Evolutionary conservation across 352 stramenopile genomes (phyloP).

Genomic region (Phytopythium montanum): DNA sequence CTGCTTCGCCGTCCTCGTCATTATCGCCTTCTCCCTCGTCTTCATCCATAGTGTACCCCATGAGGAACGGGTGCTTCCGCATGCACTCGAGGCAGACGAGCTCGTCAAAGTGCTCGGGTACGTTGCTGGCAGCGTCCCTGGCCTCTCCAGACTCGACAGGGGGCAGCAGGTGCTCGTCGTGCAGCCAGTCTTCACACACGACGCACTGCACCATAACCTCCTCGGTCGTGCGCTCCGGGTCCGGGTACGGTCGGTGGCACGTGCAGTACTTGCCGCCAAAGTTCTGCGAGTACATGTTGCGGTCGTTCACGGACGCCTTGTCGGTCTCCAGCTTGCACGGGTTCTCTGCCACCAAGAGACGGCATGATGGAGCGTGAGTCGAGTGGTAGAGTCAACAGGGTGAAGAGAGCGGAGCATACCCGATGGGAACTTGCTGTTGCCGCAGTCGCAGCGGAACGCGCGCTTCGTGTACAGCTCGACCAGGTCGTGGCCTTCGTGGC

Average conservation of each 20-base stretch:
- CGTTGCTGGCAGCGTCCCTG: neutral
- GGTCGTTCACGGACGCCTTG: conserved; percentile 45
- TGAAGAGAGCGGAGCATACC: conserved; percentile 20
- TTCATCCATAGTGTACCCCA: conserved; percentile 42
- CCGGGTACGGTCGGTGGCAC: conserved; percentile 71
- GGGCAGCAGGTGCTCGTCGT: conserved; percentile 61
- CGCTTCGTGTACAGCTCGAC: conserved; percentile 82
- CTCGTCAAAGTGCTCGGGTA: conserved; percentile 53
- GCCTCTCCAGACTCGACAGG: neutral
- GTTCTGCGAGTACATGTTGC: conserved; percentile 75
- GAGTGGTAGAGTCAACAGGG: no score
- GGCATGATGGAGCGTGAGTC: neutral
- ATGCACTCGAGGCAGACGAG: conserved; percentile 66
- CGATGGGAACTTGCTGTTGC: conserved; percentile 54
- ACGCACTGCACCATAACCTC: conserved; percentile 79
- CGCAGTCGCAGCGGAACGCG: conserved; percentile 69
- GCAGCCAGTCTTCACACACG: conserved; percentile 77
- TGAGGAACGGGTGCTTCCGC: conserved; percentile 56
- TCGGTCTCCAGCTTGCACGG: conserved; percentile 51
- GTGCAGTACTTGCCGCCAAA: conserved; percentile 64
- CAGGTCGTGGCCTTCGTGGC: conserved; percentile 70
- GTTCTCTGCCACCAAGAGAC: conserved; percentile 15
- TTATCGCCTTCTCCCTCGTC: conserved; percentile 10
- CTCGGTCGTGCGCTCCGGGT: conserved; percentile 56
- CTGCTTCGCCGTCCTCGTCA: conserved; percentile 2